Percentiles rank a stretch among this genome's conserved stretches.
Conservation (phyloP, 163 green algal genomes). For the Volvox carteri region DNA sequence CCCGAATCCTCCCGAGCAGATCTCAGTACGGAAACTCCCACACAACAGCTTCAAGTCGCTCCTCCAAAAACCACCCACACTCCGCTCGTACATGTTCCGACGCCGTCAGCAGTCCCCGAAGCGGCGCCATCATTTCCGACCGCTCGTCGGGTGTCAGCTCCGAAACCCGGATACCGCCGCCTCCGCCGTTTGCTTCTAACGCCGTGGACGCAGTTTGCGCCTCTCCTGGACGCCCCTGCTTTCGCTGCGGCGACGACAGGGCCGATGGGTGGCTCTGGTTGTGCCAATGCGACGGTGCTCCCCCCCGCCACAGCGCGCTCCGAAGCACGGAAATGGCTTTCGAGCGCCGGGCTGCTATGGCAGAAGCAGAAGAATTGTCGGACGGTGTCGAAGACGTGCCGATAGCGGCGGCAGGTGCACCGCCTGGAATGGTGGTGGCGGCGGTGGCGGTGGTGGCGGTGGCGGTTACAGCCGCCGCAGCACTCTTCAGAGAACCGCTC, state of each 20-base stretch:
- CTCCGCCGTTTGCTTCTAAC: neutral
- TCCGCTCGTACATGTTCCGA: constrained; percentile 31
- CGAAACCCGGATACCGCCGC: neutral
- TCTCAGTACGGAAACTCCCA: too few relatives aligned
- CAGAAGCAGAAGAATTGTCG: neutral
- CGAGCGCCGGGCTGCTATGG: neutral
- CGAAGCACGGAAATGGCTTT: constrained; percentile 19
- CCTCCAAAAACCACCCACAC: neutral
- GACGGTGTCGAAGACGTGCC: too few relatives aligned
- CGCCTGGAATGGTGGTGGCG: neutral
- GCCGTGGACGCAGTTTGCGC: neutral
- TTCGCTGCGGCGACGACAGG: neutral
- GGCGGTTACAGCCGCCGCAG: too few relatives aligned
- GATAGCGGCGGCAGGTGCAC: neutral
- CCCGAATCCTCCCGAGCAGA: too few relatives aligned
- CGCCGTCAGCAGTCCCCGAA: constrained; percentile 25
- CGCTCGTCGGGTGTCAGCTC: constrained; percentile 48
- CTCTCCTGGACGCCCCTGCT: neutral
- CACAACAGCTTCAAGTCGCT: too few relatives aligned
- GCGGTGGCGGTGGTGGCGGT: too few relatives aligned
- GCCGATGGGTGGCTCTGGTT: too few relatives aligned
- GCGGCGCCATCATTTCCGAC: constrained; percentile 42
- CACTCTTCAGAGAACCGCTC: too few relatives aligned
- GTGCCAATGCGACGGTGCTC: neutral
- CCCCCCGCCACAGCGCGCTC: constrained; percentile 15